phyloP scores from a whole-genome alignment of 2,329 filamentous ascomycete genomes.

The Westerdykella aurantiaca region DNA sequence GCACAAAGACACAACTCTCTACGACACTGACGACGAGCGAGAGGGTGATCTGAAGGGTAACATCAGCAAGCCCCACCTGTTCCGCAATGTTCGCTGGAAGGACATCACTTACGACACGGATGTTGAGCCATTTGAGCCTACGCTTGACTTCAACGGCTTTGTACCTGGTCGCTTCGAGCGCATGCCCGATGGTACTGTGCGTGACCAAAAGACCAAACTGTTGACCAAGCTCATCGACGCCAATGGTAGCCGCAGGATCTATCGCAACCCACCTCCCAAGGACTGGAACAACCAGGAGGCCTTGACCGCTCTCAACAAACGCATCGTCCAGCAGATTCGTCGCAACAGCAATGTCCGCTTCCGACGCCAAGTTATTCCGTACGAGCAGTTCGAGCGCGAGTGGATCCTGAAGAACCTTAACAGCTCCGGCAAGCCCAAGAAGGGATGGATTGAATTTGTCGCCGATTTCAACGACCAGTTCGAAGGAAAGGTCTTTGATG shows the following conservation, averaged over 20 bases:
- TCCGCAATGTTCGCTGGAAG: slow-evolving; percentile 25
- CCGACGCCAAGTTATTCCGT: slow-evolving; percentile 17
- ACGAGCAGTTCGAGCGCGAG: slow-evolving; percentile 16
- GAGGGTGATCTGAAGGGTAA: slow-evolving; percentile 11
- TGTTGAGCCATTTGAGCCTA: background rate
- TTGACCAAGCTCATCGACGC: slow-evolving; percentile 21
- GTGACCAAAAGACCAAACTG: slow-evolving; percentile 26
- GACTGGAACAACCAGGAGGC: slow-evolving; percentile 24
- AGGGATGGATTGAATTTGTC: slow-evolving; percentile 22
- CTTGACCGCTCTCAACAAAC: slow-evolving; percentile 25
- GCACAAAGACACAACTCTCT: slow-evolving; percentile 16
- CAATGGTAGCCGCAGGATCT: slow-evolving; percentile 16
- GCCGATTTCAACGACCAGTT: slow-evolving; percentile 20
- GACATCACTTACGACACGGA: slow-evolving; percentile 8
- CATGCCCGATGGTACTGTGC: slow-evolving; percentile 13
- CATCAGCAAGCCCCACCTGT: slow-evolving; percentile 16
- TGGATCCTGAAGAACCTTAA: slow-evolving; percentile 19
- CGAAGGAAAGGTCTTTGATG: slow-evolving; percentile 11
- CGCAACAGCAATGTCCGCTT: slow-evolving; percentile 23
- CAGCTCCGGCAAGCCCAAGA: slow-evolving; percentile 16
- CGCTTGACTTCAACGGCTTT: slow-evolving; percentile 14
- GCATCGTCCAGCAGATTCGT: slow-evolving; percentile 27
- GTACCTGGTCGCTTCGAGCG: slow-evolving; percentile 26
- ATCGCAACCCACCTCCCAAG: slow-evolving; percentile 22
- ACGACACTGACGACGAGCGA: slow-evolving; percentile 19